Evolutionary conservation across 1,284 basidiomycete species (phyloP).

Genomic region (Sphaerobolus stellatus): DNA sequence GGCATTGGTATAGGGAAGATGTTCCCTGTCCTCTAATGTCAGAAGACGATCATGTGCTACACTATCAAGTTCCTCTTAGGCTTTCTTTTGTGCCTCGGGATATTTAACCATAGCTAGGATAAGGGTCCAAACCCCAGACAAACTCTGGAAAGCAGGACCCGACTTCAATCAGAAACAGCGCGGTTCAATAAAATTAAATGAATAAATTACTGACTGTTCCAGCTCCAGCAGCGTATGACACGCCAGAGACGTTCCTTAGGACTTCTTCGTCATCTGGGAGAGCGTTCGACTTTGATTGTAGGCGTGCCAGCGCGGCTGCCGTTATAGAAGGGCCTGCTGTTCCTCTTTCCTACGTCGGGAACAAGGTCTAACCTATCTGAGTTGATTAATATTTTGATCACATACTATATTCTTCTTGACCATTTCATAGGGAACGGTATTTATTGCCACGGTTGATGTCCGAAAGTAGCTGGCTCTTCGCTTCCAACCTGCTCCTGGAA

Average conservation of each 20-base stretch:
- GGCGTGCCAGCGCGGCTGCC: background rate
- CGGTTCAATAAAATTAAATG: no score
- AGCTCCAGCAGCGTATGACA: conserved; percentile 2
- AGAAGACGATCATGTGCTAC: conserved; percentile 25
- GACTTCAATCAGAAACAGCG: no score
- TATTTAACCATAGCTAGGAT: background rate
- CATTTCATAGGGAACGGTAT: background rate
- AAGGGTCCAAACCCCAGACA: background rate
- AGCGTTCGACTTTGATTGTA: background rate
- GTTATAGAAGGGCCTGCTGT: background rate
- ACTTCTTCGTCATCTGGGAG: background rate
- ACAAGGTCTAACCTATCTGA: background rate
- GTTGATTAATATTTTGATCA: background rate
- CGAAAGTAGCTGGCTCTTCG: background rate
- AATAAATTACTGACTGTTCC: no score
- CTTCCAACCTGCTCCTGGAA: background rate
- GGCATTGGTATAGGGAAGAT: conserved; percentile 30
- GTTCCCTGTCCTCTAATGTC: conserved; percentile 22
- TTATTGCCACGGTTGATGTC: background rate
- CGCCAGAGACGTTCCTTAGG: background rate
- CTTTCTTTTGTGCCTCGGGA: conserved; percentile 26
- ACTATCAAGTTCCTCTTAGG: conserved; percentile 29
- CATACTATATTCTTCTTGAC: background rate
- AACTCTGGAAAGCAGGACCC: no score
- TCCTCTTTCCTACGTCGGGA: background rate